Evolutionary conservation across 208 protist species (phyloP), one percentile per base, ranked within the genome.

Genomic region (Crithidia bombi): DNA sequence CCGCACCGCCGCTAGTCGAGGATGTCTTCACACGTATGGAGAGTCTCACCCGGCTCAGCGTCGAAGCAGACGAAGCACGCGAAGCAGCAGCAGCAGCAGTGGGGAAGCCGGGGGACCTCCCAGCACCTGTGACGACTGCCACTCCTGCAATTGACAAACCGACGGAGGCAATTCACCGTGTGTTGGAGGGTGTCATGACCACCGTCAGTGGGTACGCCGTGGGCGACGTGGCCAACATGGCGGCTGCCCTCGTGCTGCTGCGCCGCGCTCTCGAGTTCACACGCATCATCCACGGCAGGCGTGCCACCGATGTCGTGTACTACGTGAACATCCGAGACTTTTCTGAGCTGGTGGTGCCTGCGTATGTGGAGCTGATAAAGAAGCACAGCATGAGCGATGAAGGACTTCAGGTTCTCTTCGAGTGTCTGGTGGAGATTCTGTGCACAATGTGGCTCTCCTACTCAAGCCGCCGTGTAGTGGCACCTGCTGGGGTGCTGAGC

Each of bases 21-120:
- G 69, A 71, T 17, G 81, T 94, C 46, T 84, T 92, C 46, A 74
- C 77, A 0, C 88, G 86, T 9, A 63, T 96, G 54, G 91, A 96
- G 69, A 78, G 72, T 50, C 81, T 90, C 75, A 92, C 83, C 23
- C 80, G 85, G 19, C 71, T 78, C 23, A 81, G 79, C 46, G 85
- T 83, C 44, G 76, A 76, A 54, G 69, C 65, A 39, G 76, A 68
- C 10, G 56, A 43, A 33, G 28, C 5, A 21, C 28, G 35, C 19
- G 43, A 21, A 15, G 19, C 68, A 21, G 46, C 15, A 19, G 51
- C 50, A 28, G 50, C 56, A 26, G 33, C 41, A 14, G 68, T 30
- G 52, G 52, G 4, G 36, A 5, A 1, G 26, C 23, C 46, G 59
- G 21, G 1, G 44, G 43, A 21, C 33, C 26, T 26, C n/a, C 21